A percentile compares a stretch with the other conserved stretches of the same genome.
phyloP scores from a whole-genome alignment of 1,284 basidiomycete species.

The Trichosporon inkin region DNA sequence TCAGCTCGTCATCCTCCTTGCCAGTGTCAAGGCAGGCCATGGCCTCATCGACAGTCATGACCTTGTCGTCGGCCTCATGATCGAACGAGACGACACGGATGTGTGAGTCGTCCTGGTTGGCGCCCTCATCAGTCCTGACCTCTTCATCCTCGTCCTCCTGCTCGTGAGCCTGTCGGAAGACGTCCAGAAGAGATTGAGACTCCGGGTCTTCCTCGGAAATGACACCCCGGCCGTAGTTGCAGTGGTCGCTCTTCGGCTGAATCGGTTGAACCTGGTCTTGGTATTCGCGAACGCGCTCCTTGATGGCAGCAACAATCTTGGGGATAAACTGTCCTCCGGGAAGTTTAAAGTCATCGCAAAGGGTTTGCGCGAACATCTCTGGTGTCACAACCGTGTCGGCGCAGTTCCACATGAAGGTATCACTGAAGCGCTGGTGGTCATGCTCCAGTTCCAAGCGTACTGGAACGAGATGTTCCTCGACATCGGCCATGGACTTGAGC shows the following conservation, averaged over 20 bases:
- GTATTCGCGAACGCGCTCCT: conserved; percentile 72
- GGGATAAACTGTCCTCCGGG: conserved; percentile 62
- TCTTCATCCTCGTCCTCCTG: conserved; percentile 25
- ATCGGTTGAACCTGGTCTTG: conserved; percentile 43
- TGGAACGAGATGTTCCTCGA: conserved; percentile 65
- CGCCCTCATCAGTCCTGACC: conserved; percentile 35
- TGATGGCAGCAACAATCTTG: conserved; percentile 76
- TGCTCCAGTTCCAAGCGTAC: conserved; percentile 93
- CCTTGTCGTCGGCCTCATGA: conserved; percentile 32
- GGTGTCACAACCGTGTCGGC: conserved; percentile 88
- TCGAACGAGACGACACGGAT: conserved; percentile 28
- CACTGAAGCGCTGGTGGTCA: conserved; percentile 80
- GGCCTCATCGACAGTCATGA: conserved; percentile 47
- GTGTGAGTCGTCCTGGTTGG: conserved; percentile 25
- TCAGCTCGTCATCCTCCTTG: conserved; percentile 65
- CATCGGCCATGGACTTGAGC: conserved; percentile 47
- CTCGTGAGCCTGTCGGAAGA: conserved; percentile 30
- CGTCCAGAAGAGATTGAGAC: conserved; percentile 27
- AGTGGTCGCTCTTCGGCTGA: conserved; percentile 1
- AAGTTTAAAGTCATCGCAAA: conserved; percentile 88
- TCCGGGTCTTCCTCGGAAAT: conserved; percentile 33
- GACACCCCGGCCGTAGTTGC: conserved; percentile 22
- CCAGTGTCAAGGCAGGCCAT: conserved; percentile 30
- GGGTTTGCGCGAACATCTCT: conserved; percentile 79
- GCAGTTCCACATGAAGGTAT: conserved; percentile 96